Percentiles rank a stretch among this genome's conserved stretches.
Conservation (phyloP, 345 rosid genomes). For the Pistacia atlantica region DNA sequence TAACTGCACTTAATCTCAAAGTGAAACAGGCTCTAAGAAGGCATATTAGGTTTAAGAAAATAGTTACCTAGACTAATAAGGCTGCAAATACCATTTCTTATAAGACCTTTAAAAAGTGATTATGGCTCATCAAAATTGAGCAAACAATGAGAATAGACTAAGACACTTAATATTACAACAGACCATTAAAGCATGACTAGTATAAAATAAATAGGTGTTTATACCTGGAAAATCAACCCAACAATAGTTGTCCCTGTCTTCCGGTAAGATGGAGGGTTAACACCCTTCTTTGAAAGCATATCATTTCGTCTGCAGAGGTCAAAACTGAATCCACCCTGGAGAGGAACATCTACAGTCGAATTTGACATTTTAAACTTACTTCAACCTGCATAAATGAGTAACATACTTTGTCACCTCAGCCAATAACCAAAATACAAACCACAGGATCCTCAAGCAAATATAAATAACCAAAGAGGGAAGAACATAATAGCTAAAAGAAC, state of each 20-base stretch:
- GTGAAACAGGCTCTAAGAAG: too few species aligned
- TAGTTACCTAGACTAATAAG: too few species aligned
- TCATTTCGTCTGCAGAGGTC: slow-evolving; percentile 86
- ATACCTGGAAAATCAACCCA: slow-evolving; percentile 78
- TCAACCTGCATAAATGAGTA: slow-evolving; percentile 15
- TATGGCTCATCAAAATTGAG: too few species aligned
- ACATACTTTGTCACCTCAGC: background rate
- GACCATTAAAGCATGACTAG: background rate
- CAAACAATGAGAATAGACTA: too few species aligned
- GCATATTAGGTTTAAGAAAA: too few species aligned
- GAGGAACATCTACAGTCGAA: slow-evolving; percentile 47
- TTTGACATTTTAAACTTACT: slow-evolving; percentile 50
- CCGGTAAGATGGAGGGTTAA: slow-evolving; percentile 59
- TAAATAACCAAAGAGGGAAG: background rate
- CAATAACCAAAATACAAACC: background rate
- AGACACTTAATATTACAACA: background rate
- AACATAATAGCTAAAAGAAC: background rate
- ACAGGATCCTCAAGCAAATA: background rate
- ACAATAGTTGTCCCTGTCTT: slow-evolving; percentile 98
- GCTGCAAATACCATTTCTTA: too few species aligned
- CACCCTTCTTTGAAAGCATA: slow-evolving; percentile 70
- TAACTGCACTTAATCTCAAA: too few species aligned
- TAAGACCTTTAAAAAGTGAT: too few species aligned
- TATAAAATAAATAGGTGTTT: background rate
- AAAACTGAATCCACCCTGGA: slow-evolving; percentile 79